Evolutionary conservation across 352 stramenopile genomes (phyloP), one percentile per base, ranked within the genome.

Genomic region (Thalassiosira livingstoniorum): DNA sequence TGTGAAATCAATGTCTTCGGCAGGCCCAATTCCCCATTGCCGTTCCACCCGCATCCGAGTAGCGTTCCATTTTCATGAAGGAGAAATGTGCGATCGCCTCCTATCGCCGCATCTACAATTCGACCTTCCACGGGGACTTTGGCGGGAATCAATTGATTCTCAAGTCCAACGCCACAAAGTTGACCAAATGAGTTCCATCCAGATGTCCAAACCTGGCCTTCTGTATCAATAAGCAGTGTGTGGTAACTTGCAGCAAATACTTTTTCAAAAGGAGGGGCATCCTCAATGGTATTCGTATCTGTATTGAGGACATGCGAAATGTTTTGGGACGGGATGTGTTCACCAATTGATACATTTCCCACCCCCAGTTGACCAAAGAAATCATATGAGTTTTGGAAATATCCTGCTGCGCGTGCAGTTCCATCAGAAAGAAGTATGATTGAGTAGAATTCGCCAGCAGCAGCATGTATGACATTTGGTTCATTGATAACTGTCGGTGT

Each of bases 41-140:
- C 75, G 58, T 87, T 87, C 43, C 74, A 87, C 47, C 80, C 80
- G 37, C 80, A 87, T 23, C 68, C 80, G 61, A 81, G 81, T 21
- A 87, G 74, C 27, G 64, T 67, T 21, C 80, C 80, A 60, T 87
- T 65, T 15, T 83, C 66, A 15, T 73, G 27, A 5, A 87, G 61
- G n/a, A 85, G 53, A 18, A 87, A 62, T 58, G 81, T 85, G 29
- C 82, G 76, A 64, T 82, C 78, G 29, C 42, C 68, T 58, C 76
- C 76, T 62, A 85, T 75, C n/a, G 71, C 76, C 4, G 68, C 76
- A 75, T 25, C 66, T 32, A 77, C 32, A 29, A 85, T 45, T 58
- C 32, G 32, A 4, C 25, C 54, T 54, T 66, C 53, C 29, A 78
- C 29, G 32, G 65, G 32, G 31, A 85, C 61, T 71, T 67, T 51